Evolutionary conservation across 805 yeast genomes (phyloP).

Genomic region (Tanozyma kutaoensis): DNA sequence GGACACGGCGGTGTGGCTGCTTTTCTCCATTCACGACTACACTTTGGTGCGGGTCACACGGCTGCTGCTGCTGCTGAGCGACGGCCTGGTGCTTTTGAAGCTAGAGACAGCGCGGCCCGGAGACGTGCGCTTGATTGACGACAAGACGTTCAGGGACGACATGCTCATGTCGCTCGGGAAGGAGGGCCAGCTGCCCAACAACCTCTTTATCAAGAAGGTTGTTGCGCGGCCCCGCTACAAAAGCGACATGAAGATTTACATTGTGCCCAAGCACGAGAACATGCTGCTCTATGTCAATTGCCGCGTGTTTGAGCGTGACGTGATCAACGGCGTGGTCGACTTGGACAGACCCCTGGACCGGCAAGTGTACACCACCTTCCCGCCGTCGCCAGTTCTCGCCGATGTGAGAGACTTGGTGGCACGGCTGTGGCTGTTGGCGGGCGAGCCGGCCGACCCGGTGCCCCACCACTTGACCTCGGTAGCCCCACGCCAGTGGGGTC

Average conservation of each 20-base stretch:
- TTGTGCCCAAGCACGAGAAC: slow-evolving; percentile 28
- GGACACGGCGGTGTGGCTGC: slow-evolving; percentile 29
- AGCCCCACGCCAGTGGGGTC: no score
- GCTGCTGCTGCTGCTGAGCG: slow-evolving; percentile 37
- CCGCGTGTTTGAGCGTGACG: slow-evolving; percentile 37
- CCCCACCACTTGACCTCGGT: no score
- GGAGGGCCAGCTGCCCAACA: slow-evolving; percentile 28
- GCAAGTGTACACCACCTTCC: slow-evolving; percentile 2
- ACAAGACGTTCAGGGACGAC: slow-evolving; percentile 26
- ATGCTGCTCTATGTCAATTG: slow-evolving; percentile 32
- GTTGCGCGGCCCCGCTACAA: slow-evolving; percentile 54
- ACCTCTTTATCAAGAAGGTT: slow-evolving; percentile 39
- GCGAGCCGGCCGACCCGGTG: no score
- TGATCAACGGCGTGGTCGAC: slow-evolving; percentile 35
- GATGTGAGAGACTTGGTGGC: no score
- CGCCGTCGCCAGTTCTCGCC: no score
- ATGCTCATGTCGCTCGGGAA: slow-evolving; percentile 25
- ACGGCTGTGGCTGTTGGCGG: no score
- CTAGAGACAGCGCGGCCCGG: slow-evolving; percentile 46
- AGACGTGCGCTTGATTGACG: slow-evolving; percentile 35
- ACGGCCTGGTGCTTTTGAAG: slow-evolving; percentile 38
- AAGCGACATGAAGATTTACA: slow-evolving; percentile 47
- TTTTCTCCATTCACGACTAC: slow-evolving; percentile 29
- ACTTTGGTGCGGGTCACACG: slow-evolving; percentile 39
- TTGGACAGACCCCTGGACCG: slow-evolving; percentile 9